Evolutionary conservation across 2,329 filamentous ascomycete genomes (phyloP), one percentile per base, ranked within the genome.

Genomic region (Colletotrichum tanaceti): DNA sequence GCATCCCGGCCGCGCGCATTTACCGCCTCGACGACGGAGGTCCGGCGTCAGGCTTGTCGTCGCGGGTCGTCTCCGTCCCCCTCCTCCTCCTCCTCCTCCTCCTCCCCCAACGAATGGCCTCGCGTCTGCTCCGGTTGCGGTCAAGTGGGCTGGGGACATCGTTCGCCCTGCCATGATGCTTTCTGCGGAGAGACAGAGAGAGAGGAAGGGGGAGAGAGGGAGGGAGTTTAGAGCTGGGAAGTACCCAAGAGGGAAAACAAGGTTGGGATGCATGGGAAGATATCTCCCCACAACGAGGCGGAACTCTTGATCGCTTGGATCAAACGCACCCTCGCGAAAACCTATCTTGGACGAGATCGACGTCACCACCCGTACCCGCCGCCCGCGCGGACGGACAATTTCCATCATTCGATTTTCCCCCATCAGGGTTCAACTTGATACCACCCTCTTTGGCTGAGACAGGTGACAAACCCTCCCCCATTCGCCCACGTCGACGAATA

Each of bases 71-170:
- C 64, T 9, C 32, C 32, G 7, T 10, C 32, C 7, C 10, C 32
- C 10, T 64, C 54, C 3, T 9, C 44, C 20, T n/a, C n/a, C n/a
- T n/a, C n/a, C n/a, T n/a, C n/a, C n/a, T n/a, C n/a, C 7, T 35
- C 32, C 10, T 64, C 54, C 3, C 14, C 44, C 20, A 47, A 20
- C 9, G 65, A 55, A 41, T 68, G 65, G 49, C 55, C 62, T 43
- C 62, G 55, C 5, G 49, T 44, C 54, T 69, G 55, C 50, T 14
- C 55, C n/a, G 35, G 43, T 28, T 69, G 57, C 28, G 62, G 55
- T 10, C 57, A 28, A 9, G 62, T 61, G 44, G 55, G 49, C 16
- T 65, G 22, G 41, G 41, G 22, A 6, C 14, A 18, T 18, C 32
- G 32, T 1, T 7, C 32, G 32, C 32, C 32, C 32, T 35, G 32